Conservation (phyloP, 1,284 basidiomycete genomes). For the Ganoderma sp. region DNA sequence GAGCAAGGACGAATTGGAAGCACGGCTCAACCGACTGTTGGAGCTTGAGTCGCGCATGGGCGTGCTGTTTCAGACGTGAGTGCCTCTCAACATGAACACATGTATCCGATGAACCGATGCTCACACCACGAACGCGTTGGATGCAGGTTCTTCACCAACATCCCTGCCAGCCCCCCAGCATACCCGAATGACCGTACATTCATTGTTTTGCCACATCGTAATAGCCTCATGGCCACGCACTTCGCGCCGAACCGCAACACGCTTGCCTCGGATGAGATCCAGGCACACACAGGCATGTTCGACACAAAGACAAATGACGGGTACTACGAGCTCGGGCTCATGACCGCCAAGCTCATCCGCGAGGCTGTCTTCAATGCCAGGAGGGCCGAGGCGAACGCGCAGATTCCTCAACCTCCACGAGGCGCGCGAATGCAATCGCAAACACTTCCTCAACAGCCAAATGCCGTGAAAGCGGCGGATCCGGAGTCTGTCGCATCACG, state of each 20-base stretch:
- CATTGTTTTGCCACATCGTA: slow-evolving; percentile 69
- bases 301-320: slow-evolving; percentile 83
- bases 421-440: neutral
- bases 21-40: slow-evolving; percentile 68
- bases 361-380: slow-evolving; percentile 49
- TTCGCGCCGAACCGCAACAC: slow-evolving; percentile 72
- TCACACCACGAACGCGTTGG: neutral
- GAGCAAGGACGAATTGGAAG: slow-evolving; percentile 73
- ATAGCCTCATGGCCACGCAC: slow-evolving; percentile 55
- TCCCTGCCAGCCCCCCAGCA: slow-evolving; percentile 66
- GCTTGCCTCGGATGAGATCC: slow-evolving; percentile 78
- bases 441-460: neutral
- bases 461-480: neutral
- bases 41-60: slow-evolving; percentile 64
- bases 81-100: neutral
- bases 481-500: slow-evolving; percentile 11
- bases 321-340: slow-evolving; percentile 85
- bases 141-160: slow-evolving; percentile 75
- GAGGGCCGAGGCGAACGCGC: slow-evolving; percentile 9
- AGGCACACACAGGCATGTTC: slow-evolving; percentile 93
- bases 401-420: slow-evolving; percentile 2
- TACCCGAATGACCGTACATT: slow-evolving; percentile 71
- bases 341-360: slow-evolving; percentile 63
- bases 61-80: slow-evolving; percentile 75
- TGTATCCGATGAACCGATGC: too few species aligned